These are phyloP conservation scores for Aurifilum marmelostoma DNA, from an alignment of 2,329 filamentous ascomycete genomes.

Conservation along the genomic window DNA sequence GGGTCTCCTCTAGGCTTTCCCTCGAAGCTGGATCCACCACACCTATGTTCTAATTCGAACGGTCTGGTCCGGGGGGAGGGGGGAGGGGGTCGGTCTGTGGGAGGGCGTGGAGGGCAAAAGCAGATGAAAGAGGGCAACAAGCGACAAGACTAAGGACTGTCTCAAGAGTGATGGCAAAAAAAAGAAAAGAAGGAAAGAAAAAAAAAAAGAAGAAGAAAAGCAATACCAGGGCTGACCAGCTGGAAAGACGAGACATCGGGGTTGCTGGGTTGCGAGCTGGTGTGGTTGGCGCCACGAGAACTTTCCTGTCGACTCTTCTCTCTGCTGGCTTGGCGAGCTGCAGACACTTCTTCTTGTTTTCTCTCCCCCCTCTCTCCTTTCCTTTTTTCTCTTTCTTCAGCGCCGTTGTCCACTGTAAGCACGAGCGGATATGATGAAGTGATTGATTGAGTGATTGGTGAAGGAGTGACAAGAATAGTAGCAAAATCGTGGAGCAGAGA, in stretches of 20 bases:
- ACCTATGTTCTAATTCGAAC: conserved; percentile 37
- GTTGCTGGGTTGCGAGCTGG: not conserved
- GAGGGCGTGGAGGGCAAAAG: conserved; percentile 22
- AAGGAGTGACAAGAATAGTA: conserved; percentile 14
- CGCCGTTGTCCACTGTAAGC: not conserved
- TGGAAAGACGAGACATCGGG: not conserved
- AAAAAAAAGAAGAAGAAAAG: not conserved
- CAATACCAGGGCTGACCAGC: not conserved
- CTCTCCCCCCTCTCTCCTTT: too few species aligned
- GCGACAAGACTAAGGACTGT: not conserved
- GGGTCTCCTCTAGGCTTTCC: conserved; percentile 36
- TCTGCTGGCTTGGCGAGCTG: not conserved
- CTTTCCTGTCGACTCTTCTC: not conserved
- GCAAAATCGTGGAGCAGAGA: conserved; percentile 12
- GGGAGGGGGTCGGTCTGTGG: conserved; percentile 32
- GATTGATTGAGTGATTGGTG: conserved; percentile 4
- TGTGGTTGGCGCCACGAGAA: not conserved
- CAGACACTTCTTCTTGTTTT: too few species aligned
- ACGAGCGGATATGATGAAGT: not conserved
- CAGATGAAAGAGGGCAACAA: conserved; percentile 8
- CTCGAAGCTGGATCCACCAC: conserved; percentile 31
- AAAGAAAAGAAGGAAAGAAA: not conserved
- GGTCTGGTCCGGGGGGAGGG: conserved; percentile 30
- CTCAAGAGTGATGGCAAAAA: conserved; percentile 13
- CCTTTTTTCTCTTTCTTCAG: not conserved